Conservation (phyloP, 352 stramenopile genomes). For the Pythium plurisporium region DNA sequence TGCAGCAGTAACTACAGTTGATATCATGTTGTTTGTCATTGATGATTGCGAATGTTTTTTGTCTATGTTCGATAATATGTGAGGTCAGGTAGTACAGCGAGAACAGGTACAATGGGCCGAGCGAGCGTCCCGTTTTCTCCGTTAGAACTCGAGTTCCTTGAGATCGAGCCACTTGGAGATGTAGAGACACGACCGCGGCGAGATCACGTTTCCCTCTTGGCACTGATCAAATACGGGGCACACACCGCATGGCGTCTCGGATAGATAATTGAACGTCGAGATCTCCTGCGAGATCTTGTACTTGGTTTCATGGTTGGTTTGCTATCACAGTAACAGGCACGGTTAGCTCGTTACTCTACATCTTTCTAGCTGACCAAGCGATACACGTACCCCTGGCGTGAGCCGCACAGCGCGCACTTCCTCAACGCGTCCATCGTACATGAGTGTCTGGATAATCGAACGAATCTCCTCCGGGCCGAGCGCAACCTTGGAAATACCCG, state of each 20-base stretch:
- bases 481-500: constrained; percentile 89
- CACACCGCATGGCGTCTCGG: constrained; percentile 84
- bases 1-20: neutral
- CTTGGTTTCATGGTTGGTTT: constrained; percentile 74
- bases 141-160: constrained; percentile 85
- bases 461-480: constrained; percentile 87
- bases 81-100: constrained; percentile 3
- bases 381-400: constrained; percentile 54
- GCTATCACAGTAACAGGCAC: constrained; percentile 1
- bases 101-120: too few species aligned
- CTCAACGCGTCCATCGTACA: constrained; percentile 89
- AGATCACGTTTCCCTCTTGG: constrained; percentile 89
- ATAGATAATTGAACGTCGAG: constrained; percentile 85
- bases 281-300: constrained; percentile 88
- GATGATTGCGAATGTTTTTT: constrained; percentile 1
- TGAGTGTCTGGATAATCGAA: constrained; percentile 91
- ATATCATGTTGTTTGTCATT: neutral
- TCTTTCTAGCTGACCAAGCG: too few species aligned
- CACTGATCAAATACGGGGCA: constrained; percentile 91
- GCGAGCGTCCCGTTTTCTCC: too few species aligned
- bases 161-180: constrained; percentile 89
- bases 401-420: constrained; percentile 84
- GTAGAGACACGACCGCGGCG: constrained; percentile 88
- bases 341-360: too few species aligned
- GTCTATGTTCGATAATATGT: constrained; percentile 8